phyloP scores from a whole-genome alignment of 352 stramenopile genomes.

The Thalassiosira livingstoniorum region DNA sequence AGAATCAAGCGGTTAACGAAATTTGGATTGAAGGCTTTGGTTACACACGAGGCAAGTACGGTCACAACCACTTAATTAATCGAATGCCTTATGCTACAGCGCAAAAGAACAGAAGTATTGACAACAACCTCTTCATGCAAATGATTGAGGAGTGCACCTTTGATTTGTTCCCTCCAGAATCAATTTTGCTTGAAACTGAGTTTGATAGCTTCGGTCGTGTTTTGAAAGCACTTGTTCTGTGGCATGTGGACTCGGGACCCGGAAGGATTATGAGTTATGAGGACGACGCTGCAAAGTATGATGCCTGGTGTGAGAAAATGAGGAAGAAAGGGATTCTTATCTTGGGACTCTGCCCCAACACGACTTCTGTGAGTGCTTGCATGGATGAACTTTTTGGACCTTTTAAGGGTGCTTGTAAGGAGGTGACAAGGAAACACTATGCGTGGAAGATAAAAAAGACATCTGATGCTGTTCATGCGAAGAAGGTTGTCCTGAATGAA shows the following conservation, averaged over 20 bases:
- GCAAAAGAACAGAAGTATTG: neutral
- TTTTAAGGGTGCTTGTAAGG: neutral
- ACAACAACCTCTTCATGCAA: neutral
- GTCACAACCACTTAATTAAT: neutral
- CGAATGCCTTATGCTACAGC: neutral
- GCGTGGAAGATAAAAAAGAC: neutral
- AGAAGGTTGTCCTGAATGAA: neutral
- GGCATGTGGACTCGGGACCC: neutral
- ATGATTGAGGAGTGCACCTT: neutral
- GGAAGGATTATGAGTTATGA: neutral
- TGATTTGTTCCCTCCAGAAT: constrained; percentile 3
- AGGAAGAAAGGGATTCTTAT: neutral
- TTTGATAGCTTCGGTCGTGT: neutral
- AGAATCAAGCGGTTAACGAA: neutral
- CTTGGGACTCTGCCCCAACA: no score
- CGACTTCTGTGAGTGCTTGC: neutral
- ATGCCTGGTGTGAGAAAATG: neutral
- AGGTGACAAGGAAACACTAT: neutral
- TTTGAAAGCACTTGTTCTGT: neutral
- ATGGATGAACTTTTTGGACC: neutral
- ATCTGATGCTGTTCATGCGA: neutral
- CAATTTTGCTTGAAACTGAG: neutral
- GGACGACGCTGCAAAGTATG: neutral
- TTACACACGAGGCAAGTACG: neutral
- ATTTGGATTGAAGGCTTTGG: neutral